Percentiles rank a stretch among this genome's conserved stretches.
These are phyloP conservation scores for Botrytis porri DNA, from an alignment of 2,329 filamentous ascomycete genomes.

Conservation along the genomic window DNA sequence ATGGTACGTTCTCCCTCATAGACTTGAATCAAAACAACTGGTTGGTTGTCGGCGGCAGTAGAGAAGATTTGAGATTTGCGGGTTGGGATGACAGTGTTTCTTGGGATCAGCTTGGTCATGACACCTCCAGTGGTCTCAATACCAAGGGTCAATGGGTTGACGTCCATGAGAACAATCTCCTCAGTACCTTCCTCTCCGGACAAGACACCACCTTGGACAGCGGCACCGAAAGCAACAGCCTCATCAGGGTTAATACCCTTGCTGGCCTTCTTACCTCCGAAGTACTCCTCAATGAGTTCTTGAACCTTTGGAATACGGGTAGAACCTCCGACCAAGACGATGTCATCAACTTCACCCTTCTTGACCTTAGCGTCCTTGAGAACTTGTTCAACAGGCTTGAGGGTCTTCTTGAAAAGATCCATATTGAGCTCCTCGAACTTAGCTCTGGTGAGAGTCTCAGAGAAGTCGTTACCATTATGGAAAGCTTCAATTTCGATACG, in stretches of 20 bases:
- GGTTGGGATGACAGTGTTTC: slow-evolving; percentile 91
- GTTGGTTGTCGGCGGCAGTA: slow-evolving; percentile 94
- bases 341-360: slow-evolving; percentile 93
- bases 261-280: slow-evolving; percentile 91
- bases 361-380: slow-evolving; percentile 97
- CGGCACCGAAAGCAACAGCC: slow-evolving; percentile 96
- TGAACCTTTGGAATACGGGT: slow-evolving; percentile 99
- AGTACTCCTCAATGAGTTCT: slow-evolving; percentile 91
- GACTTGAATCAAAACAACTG: slow-evolving; percentile 91
- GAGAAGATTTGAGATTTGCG: slow-evolving; percentile 99
- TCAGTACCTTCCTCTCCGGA: slow-evolving; percentile 79
- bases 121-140: slow-evolving; percentile 97
- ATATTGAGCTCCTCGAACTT: slow-evolving; percentile 99
- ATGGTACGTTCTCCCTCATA: slow-evolving; percentile 90
- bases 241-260: slow-evolving; percentile 99
- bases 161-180: slow-evolving; percentile 91
- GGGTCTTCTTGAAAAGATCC: slow-evolving; percentile 98
- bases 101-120: slow-evolving; percentile 95
- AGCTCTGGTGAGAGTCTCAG: slow-evolving; percentile 94
- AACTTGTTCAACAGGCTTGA: slow-evolving; percentile 98
- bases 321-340: slow-evolving; percentile 96
- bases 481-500: slow-evolving; percentile 97
- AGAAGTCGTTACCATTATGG: slow-evolving; percentile 96
- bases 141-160: slow-evolving; percentile 93
- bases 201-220: slow-evolving; percentile 94